A percentile compares a stretch with the other conserved stretches of the same genome.
Evolutionary conservation across 768 basidiomycete genomes (phyloP).

Genomic region (Tulasnella sp.): DNA sequence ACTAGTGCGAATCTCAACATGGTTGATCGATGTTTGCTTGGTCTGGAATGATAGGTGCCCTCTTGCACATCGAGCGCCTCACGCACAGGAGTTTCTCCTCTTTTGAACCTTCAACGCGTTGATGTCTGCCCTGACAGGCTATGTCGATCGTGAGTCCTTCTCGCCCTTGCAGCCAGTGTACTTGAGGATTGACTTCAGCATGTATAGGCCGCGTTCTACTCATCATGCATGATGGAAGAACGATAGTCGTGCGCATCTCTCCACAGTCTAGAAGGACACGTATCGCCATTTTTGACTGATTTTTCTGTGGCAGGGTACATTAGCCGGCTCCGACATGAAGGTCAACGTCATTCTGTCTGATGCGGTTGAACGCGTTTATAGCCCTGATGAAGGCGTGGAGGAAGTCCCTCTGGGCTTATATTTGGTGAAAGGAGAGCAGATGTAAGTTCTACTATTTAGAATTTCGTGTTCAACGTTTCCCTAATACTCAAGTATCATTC

Average conservation of each 20-base stretch:
- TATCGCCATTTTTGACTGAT: background rate
- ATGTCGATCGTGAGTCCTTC: constrained; percentile 62
- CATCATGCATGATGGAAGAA: constrained; percentile 90
- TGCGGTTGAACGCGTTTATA: constrained; percentile 87
- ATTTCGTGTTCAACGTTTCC: background rate
- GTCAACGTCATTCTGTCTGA: constrained; percentile 93
- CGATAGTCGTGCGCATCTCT: constrained; percentile 63
- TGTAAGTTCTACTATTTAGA: constrained; percentile 69
- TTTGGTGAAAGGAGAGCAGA: constrained; percentile 96
- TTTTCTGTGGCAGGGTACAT: constrained; percentile 49
- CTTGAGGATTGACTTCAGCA: background rate
- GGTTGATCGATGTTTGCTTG: no score
- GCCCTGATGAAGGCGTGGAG: constrained; percentile 82
- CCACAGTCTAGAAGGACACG: background rate
- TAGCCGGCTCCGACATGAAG: constrained; percentile 90
- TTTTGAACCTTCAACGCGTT: background rate
- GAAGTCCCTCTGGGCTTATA: constrained; percentile 91
- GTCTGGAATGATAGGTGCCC: no score
- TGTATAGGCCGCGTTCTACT: constrained; percentile 76
- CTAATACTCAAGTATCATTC: background rate
- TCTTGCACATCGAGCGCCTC: no score
- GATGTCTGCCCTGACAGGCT: constrained; percentile 87
- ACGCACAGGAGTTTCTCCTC: no score
- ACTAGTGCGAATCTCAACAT: no score
- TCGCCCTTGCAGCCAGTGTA: background rate